Evolutionary conservation across 805 yeast species (phyloP).

Genomic region (Zygoascus tannicola): DNA sequence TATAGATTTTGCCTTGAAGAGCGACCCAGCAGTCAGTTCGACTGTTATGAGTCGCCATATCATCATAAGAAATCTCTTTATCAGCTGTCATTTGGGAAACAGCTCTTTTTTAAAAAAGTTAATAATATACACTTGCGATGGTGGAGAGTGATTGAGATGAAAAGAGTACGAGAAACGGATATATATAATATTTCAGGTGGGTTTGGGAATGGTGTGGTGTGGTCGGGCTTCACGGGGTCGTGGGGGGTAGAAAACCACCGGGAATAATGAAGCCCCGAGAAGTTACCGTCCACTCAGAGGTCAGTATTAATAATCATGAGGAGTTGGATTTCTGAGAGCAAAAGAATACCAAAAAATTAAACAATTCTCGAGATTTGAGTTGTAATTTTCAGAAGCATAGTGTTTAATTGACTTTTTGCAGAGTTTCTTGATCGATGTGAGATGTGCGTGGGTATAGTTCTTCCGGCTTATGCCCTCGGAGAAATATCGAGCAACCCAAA

Average conservation of each 20-base stretch:
- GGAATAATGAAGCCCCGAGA: neutral
- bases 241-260: neutral
- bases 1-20: constrained; percentile 30
- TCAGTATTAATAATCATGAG: neutral
- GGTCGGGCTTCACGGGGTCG: neutral
- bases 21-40: constrained; percentile 21
- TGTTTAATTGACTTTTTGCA: no score
- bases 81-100: neutral
- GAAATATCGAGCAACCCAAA: no score
- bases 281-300: neutral
- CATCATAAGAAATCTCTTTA: constrained; percentile 8
- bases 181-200: no score
- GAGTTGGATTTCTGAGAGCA: no score
- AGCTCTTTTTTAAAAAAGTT: no score
- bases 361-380: no score
- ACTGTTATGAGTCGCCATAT: constrained; percentile 19
- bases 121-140: neutral
- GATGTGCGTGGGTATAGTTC: no score
- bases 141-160: neutral
- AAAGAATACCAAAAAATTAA: no score
- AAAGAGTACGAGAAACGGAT: neutral
- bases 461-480: no score
- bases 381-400: no score
- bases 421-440: no score
- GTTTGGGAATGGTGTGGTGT: neutral